phyloP scores from a whole-genome alignment of 164 flowering plant genomes.

The Chimonanthus salicifolius region DNA sequence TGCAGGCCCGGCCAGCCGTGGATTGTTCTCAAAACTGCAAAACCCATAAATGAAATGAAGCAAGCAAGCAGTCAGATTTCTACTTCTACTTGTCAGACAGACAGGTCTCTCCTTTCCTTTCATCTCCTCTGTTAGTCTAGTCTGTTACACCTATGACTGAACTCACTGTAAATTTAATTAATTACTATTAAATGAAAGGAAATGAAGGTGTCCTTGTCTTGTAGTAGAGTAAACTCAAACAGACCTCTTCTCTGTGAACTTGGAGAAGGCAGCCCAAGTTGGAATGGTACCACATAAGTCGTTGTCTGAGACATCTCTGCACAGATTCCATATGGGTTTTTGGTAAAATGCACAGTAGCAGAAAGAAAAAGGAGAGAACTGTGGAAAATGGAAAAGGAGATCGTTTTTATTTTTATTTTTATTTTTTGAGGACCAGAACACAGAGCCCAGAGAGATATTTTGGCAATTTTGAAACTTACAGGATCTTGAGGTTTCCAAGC shows the following conservation, averaged over 20 bases:
- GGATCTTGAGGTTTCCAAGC: slow-evolving; percentile 56
- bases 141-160: neutral
- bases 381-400: neutral
- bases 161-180: neutral
- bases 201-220: neutral
- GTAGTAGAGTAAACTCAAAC: neutral
- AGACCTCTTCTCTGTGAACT: slow-evolving; percentile 63
- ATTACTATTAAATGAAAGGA: neutral
- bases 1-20: slow-evolving; percentile 75
- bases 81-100: neutral
- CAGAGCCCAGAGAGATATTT: neutral
- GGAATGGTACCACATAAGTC: slow-evolving; percentile 74
- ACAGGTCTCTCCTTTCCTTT: neutral
- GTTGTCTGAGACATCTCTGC: slow-evolving; percentile 70
- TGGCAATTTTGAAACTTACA: slow-evolving; percentile 28
- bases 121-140: neutral
- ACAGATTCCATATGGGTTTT: neutral
- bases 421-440: no score
- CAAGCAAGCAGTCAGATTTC: neutral
- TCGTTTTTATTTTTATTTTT: neutral
- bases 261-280: slow-evolving; percentile 54
- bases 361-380: neutral
- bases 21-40: slow-evolving; percentile 68
- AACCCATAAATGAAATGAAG: slow-evolving; percentile 2
- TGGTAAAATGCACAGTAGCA: neutral